Conservation (phyloP, 768 basidiomycete species). For the Boletellus ananas region DNA sequence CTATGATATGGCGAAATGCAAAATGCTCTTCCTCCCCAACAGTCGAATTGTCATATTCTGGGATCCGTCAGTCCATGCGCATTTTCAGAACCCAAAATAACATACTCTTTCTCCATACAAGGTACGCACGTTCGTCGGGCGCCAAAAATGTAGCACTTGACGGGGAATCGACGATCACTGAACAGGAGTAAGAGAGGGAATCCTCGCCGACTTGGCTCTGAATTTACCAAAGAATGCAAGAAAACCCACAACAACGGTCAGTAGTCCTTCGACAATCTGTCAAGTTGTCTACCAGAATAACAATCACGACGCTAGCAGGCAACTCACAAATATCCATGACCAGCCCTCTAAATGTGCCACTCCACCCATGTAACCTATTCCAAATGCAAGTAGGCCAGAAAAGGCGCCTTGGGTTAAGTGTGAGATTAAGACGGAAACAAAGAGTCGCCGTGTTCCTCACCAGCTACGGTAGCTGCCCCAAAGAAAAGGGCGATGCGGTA, state of each 20-base stretch:
- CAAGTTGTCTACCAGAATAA: background rate
- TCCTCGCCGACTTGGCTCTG: background rate
- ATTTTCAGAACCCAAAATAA: constrained; percentile 18
- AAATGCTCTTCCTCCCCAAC: constrained; percentile 50
- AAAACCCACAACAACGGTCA: constrained; percentile 54
- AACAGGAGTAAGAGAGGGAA: background rate
- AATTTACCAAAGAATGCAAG: constrained; percentile 47
- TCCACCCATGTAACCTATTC: constrained; percentile 50
- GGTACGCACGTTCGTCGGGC: constrained; percentile 12
- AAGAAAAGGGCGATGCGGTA: constrained; percentile 62
- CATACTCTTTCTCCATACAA: constrained; percentile 18
- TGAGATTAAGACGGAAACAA: background rate
- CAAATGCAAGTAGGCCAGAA: constrained; percentile 56
- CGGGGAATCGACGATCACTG: constrained; percentile 55
- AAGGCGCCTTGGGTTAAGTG: constrained; percentile 40
- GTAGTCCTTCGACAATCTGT: constrained; percentile 39
- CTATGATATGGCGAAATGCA: constrained; percentile 47
- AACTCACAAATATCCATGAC: constrained; percentile 65
- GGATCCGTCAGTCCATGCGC: constrained; percentile 49
- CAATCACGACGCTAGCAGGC: too few species aligned
- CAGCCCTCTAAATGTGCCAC: constrained; percentile 47
- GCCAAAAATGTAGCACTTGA: constrained; percentile 18
- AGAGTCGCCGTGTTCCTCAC: constrained; percentile 13
- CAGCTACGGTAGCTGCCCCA: constrained; percentile 59
- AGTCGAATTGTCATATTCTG: constrained; percentile 33